A percentile compares a stretch with the other conserved stretches of the same genome.
These are phyloP conservation scores for Hypoxylon crocopeplum DNA, from an alignment of 495 filamentous ascomycete genomes.

Conservation along the genomic window DNA sequence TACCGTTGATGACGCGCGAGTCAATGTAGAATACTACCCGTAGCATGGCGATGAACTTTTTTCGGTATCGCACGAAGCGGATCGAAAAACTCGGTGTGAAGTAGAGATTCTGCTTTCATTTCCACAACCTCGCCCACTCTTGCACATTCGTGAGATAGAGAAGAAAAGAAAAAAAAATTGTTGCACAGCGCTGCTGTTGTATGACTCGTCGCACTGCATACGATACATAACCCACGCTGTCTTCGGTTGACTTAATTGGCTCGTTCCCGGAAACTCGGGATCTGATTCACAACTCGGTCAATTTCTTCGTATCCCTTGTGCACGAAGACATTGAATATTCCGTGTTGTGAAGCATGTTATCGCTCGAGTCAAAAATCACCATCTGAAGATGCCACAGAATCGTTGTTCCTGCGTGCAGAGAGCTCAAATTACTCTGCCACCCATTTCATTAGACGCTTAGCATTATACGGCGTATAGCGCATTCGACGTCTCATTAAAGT, in stretches of 20 bases:
- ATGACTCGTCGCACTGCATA: conserved; percentile 20
- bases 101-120: neutral
- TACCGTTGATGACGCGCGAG: conserved; percentile 19
- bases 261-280: conserved; percentile 25
- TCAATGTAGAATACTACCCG: conserved; percentile 11
- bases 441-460: no score
- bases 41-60: conserved; percentile 3
- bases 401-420: neutral
- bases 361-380: neutral
- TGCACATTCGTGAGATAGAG: conserved; percentile 10
- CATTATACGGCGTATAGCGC: neutral
- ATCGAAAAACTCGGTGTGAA: neutral
- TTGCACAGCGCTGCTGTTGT: conserved; percentile 2
- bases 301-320: conserved; percentile 19
- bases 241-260: conserved; percentile 20
- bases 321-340: conserved; percentile 16
- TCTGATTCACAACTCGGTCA: conserved; percentile 18
- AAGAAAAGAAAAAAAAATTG: no score
- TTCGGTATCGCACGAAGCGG: neutral
- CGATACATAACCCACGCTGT: conserved; percentile 2
- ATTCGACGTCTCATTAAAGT: conserved; percentile 21
- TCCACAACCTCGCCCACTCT: neutral
- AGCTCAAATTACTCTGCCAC: no score
- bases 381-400: neutral
- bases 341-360: conserved; percentile 1